These are phyloP conservation scores for Blastobotrys attinorum DNA, from an alignment of 805 yeast genomes.

Conservation along the genomic window DNA sequence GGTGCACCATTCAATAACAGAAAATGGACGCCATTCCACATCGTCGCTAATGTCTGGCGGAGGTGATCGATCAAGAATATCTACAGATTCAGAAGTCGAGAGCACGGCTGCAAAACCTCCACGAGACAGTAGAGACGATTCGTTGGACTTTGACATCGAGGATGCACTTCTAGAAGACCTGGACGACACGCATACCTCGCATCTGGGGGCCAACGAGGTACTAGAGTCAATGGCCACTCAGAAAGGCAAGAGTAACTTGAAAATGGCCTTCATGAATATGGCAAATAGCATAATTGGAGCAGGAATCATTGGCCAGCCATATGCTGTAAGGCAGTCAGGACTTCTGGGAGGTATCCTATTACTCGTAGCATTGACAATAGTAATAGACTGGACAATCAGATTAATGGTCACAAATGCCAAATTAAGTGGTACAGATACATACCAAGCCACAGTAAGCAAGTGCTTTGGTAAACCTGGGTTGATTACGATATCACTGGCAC, in stretches of 20 bases:
- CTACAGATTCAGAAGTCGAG: not conserved
- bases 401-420: slow-evolving; percentile 77
- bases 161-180: slow-evolving; percentile 8
- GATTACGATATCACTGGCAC: slow-evolving; percentile 58
- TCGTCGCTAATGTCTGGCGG: not conserved
- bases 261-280: slow-evolving; percentile 95
- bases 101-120: not conserved
- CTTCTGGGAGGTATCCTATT: slow-evolving; percentile 62
- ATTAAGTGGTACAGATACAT: slow-evolving; percentile 64
- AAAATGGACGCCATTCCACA: not conserved
- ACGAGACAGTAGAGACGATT: not conserved
- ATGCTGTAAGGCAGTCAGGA: slow-evolving; percentile 77
- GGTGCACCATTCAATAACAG: no score
- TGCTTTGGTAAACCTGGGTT: slow-evolving; percentile 75
- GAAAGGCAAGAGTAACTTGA: slow-evolving; percentile 45
- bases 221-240: slow-evolving; percentile 15
- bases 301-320: slow-evolving; percentile 91
- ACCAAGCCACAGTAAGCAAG: slow-evolving; percentile 75
- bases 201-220: slow-evolving; percentile 18
- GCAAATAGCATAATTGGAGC: slow-evolving; percentile 94
- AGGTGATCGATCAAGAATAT: not conserved
- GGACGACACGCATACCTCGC: slow-evolving; percentile 8
- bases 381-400: slow-evolving; percentile 81
- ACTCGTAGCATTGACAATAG: slow-evolving; percentile 49
- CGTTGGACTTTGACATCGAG: slow-evolving; percentile 7